Evolutionary conservation across 73 alveolate species (phyloP).

Genomic region (Paramecium tetraurelia): DNA sequence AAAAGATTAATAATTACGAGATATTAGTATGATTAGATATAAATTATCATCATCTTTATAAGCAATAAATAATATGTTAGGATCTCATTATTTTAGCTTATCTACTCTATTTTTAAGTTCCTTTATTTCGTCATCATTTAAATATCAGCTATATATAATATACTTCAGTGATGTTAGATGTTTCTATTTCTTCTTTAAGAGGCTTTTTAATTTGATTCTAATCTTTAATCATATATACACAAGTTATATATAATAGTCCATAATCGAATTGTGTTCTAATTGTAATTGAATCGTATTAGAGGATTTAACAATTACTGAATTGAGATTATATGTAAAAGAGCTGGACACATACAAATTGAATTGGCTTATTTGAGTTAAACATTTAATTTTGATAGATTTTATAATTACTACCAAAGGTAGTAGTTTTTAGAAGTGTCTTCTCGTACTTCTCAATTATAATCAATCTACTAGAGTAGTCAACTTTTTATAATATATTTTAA

Average conservation of each 20-base stretch:
- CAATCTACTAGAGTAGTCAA: neutral
- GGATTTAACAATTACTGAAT: no score
- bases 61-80: neutral
- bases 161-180: no score
- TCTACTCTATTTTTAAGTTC: neutral
- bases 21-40: neutral
- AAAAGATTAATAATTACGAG: slow-evolving; percentile 19
- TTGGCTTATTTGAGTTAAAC: no score
- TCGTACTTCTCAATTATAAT: neutral
- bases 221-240: no score
- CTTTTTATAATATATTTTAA: neutral
- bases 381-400: neutral
- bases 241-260: no score
- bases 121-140: neutral
- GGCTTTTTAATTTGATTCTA: no score
- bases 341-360: no score
- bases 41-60: neutral
- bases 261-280: no score
- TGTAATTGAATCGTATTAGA: no score
- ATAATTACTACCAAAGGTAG: neutral
- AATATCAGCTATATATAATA: no score
- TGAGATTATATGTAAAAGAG: no score
- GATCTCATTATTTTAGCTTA: neutral
- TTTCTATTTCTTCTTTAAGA: no score
- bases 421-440: neutral